These are phyloP conservation scores for Colletotrichum australisinense DNA, from an alignment of 2,329 filamentous ascomycete genomes.

Conservation along the genomic window DNA sequence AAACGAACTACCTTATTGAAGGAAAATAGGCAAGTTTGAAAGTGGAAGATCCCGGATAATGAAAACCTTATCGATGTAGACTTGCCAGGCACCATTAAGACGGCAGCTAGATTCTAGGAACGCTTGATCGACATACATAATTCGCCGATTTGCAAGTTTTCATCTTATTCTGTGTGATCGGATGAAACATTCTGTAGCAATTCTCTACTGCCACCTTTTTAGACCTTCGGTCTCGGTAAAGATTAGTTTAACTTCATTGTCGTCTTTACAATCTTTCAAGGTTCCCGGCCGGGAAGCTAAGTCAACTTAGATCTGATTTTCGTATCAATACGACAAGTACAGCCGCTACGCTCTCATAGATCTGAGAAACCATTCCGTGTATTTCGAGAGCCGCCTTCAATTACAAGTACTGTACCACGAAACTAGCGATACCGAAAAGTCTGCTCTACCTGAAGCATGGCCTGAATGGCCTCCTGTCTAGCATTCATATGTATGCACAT, in stretches of 20 bases:
- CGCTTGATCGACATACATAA: not conserved
- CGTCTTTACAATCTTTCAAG: not conserved
- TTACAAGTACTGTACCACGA: not conserved
- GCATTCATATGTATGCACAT: not conserved
- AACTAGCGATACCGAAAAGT: not conserved
- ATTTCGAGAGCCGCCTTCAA: not conserved
- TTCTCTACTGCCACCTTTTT: not conserved
- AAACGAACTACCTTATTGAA: not conserved
- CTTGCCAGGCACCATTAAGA: not conserved
- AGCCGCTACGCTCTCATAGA: not conserved
- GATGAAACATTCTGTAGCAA: not conserved
- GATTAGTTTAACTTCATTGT: not conserved
- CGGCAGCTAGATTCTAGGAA: not conserved
- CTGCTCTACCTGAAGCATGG: not conserved
- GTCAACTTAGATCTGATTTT: not conserved
- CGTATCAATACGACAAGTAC: not conserved
- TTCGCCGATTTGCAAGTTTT: not conserved
- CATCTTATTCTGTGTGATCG: not conserved
- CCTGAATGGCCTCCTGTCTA: not conserved
- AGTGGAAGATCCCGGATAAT: not conserved
- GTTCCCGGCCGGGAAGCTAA: not conserved
- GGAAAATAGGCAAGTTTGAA: not conserved
- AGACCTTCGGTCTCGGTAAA: not conserved
- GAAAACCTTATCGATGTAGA: not conserved
- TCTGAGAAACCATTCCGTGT: not conserved